phyloP scores from a whole-genome alignment of 768 basidiomycete genomes.

The Inosperma sp. region DNA sequence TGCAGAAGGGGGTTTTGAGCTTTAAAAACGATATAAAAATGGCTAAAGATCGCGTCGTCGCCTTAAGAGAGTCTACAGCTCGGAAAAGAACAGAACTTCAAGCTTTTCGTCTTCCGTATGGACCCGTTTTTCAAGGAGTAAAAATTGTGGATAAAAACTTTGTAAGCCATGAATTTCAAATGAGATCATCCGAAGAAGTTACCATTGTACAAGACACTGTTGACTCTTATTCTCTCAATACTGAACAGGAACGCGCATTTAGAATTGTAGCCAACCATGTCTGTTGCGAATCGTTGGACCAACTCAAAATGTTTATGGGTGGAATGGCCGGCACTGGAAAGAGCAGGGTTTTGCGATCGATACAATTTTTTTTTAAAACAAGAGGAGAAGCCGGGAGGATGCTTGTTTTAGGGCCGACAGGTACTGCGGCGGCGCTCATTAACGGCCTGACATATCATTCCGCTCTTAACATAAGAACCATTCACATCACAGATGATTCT shows the following conservation, averaged over 20 bases:
- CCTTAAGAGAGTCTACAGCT: too few relatives aligned
- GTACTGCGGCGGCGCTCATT: conserved; percentile 27
- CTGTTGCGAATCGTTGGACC: conserved; percentile 10
- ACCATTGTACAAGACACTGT: background rate
- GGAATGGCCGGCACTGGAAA: conserved; percentile 33
- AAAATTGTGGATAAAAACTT: background rate
- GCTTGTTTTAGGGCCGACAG: conserved; percentile 29
- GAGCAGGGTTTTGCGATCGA: conserved; percentile 22
- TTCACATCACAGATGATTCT: background rate
- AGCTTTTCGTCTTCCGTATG: too few relatives aligned
- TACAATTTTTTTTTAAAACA: conserved; percentile 19
- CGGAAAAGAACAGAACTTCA: too few relatives aligned
- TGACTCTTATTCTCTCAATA: conserved; percentile 19
- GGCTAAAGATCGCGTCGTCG: too few relatives aligned
- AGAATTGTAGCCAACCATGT: conserved; percentile 25
- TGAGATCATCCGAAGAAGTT: conserved; percentile 18
- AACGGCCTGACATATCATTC: conserved; percentile 36
- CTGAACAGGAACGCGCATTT: conserved; percentile 30
- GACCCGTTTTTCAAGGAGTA: background rate
- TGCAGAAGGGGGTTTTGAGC: too few relatives aligned
- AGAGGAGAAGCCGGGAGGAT: conserved; percentile 20
- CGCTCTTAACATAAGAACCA: conserved; percentile 21
- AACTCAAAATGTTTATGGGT: conserved; percentile 28
- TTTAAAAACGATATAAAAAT: too few relatives aligned
- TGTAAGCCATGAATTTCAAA: background rate